Evolutionary conservation across 768 basidiomycete species (phyloP).

Genomic region (Tremella mesenterica): DNA sequence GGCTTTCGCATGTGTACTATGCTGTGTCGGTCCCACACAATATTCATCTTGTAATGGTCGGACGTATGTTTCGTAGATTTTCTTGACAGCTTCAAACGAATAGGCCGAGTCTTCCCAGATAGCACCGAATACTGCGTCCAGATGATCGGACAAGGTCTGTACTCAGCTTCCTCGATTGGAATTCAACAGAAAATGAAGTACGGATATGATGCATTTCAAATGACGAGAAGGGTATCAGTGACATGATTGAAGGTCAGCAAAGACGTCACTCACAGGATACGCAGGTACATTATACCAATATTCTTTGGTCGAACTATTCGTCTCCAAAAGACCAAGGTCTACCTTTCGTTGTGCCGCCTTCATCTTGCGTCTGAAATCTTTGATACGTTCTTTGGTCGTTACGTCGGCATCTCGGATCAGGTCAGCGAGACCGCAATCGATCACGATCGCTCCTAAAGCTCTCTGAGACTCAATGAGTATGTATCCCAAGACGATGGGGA

Average conservation of each 20-base stretch:
- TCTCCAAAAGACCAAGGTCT: too few relatives aligned
- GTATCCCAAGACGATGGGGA: background rate
- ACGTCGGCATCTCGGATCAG: background rate
- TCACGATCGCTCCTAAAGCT: background rate
- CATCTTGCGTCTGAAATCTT: background rate
- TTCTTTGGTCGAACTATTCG: background rate
- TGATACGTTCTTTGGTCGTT: background rate
- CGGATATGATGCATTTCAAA: too few relatives aligned
- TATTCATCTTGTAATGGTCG: background rate
- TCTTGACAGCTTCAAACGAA: background rate
- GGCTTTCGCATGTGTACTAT: background rate
- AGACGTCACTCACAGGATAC: background rate
- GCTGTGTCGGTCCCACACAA: background rate
- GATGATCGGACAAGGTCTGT: background rate
- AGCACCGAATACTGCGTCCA: background rate
- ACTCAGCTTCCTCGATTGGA: too few relatives aligned
- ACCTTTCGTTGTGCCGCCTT: too few relatives aligned
- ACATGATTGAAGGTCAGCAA: background rate
- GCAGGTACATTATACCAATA: background rate
- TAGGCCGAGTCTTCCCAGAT: background rate
- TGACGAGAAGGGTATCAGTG: background rate
- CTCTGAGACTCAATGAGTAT: background rate
- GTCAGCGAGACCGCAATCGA: background rate
- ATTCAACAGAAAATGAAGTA: too few relatives aligned
- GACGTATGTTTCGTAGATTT: background rate